Conservation (phyloP, 805 yeast species). For the Starmerella scarabaei region DNA sequence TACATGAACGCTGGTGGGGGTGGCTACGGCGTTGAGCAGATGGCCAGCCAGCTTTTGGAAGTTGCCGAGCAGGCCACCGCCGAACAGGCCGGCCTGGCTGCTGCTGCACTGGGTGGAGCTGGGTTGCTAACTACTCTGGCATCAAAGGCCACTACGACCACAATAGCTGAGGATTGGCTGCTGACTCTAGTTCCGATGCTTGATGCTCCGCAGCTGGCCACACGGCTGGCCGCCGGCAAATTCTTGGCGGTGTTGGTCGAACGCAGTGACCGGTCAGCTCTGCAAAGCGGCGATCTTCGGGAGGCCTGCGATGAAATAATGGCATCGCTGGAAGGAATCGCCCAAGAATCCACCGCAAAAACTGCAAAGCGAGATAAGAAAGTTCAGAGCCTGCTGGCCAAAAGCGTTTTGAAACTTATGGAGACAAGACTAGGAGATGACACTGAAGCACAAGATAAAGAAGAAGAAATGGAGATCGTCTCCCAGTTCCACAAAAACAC, state of each 20-base stretch:
- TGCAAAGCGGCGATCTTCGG: slow-evolving; percentile 6
- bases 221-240: slow-evolving; percentile 44
- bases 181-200: slow-evolving; percentile 15
- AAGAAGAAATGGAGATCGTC: slow-evolving; percentile 13
- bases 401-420: slow-evolving; percentile 44
- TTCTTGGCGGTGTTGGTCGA: slow-evolving; percentile 47
- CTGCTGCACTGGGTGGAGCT: slow-evolving; percentile 23
- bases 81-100: slow-evolving; percentile 17
- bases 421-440: slow-evolving; percentile 29
- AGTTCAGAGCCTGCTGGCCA: slow-evolving; percentile 41
- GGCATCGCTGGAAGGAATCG: slow-evolving; percentile 30
- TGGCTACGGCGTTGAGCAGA: slow-evolving; percentile 25
- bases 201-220: slow-evolving; percentile 34
- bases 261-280: slow-evolving; percentile 29
- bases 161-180: slow-evolving; percentile 28
- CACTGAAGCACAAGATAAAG: neutral
- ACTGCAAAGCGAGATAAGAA: slow-evolving; percentile 51
- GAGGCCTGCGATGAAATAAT: slow-evolving; percentile 30
- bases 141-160: slow-evolving; percentile 12
- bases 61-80: slow-evolving; percentile 22
- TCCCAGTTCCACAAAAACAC: slow-evolving; percentile 17
- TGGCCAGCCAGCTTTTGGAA: slow-evolving; percentile 20
- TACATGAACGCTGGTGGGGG: slow-evolving; percentile 26
- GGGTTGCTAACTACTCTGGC: slow-evolving; percentile 24
- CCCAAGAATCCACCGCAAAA: slow-evolving; percentile 42